Evolutionary conservation across 768 basidiomycete genomes (phyloP).

Genomic region (Suillus subalutaceus): DNA sequence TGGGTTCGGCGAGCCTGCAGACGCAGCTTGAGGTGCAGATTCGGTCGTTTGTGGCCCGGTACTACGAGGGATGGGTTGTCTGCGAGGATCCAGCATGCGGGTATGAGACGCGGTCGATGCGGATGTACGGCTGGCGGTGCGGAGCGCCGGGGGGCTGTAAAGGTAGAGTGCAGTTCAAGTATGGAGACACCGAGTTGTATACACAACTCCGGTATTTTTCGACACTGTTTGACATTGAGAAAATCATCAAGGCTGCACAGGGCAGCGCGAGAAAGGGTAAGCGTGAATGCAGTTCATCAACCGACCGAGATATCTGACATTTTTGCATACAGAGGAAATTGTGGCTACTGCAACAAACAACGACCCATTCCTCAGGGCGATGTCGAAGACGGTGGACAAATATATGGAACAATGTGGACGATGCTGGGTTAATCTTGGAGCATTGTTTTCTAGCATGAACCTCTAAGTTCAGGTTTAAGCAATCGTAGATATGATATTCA

Average conservation of each 20-base stretch:
- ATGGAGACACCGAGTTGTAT: constrained; percentile 82
- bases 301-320: background rate
- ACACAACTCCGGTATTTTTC: constrained; percentile 87
- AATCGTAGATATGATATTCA: background rate
- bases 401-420: constrained; percentile 89
- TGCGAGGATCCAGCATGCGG: constrained; percentile 89
- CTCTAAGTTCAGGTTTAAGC: constrained; percentile 35
- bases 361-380: constrained; percentile 46
- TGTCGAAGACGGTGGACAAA: constrained; percentile 66
- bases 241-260: constrained; percentile 54
- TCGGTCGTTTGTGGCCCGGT: constrained; percentile 70
- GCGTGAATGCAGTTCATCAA: constrained; percentile 12
- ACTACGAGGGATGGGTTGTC: constrained; percentile 88
- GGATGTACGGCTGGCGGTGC: constrained; percentile 87
- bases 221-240: constrained; percentile 75
- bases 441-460: constrained; percentile 84
- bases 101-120: constrained; percentile 88
- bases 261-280: constrained; percentile 48
- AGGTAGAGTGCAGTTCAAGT: constrained; percentile 48
- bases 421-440: constrained; percentile 83
- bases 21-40: constrained; percentile 89
- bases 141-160: constrained; percentile 40
- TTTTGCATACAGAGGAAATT: constrained; percentile 53
- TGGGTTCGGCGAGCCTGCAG: constrained; percentile 67
- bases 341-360: constrained; percentile 53